Evolutionary conservation across 2,329 filamentous ascomycete genomes (phyloP).

Genomic region (Claviceps sp.): DNA sequence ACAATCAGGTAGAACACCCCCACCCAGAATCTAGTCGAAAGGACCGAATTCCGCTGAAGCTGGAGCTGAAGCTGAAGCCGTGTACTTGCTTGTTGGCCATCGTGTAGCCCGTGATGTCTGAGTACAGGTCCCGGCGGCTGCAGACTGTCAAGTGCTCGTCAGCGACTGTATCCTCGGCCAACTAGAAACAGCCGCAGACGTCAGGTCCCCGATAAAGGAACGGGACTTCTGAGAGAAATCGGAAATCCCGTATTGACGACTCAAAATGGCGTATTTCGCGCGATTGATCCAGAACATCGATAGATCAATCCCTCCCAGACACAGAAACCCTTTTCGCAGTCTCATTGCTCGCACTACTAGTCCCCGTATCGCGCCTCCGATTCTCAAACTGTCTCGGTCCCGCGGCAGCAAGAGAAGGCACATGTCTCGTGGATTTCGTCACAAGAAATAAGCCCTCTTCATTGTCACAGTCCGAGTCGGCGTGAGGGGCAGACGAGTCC

Average conservation of each 20-base stretch:
- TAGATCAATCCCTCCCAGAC: neutral
- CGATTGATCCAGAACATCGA: neutral
- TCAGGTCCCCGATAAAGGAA: no score
- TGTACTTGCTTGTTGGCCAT: no score
- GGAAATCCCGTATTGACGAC: neutral
- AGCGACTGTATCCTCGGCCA: no score
- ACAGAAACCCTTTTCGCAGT: slow-evolving; percentile 41
- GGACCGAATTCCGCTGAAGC: no score
- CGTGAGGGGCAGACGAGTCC: slow-evolving; percentile 4
- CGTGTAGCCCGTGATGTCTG: no score
- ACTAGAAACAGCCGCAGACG: no score
- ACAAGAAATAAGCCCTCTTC: slow-evolving; percentile 42
- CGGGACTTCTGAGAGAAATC: neutral
- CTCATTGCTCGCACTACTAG: slow-evolving; percentile 47
- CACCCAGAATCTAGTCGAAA: no score
- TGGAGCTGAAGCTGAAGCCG: no score
- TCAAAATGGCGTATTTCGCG: no score
- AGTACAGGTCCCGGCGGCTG: no score
- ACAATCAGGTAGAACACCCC: no score
- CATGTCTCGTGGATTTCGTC: slow-evolving; percentile 36
- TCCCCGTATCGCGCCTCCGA: slow-evolving; percentile 44
- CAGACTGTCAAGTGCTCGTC: no score
- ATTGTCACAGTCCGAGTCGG: slow-evolving; percentile 34
- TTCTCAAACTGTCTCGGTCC: slow-evolving; percentile 21
- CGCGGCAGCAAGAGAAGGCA: slow-evolving; percentile 10